Evolutionary conservation across 257 asterid species (phyloP).

Genomic region (Anisodus acutangulus): DNA sequence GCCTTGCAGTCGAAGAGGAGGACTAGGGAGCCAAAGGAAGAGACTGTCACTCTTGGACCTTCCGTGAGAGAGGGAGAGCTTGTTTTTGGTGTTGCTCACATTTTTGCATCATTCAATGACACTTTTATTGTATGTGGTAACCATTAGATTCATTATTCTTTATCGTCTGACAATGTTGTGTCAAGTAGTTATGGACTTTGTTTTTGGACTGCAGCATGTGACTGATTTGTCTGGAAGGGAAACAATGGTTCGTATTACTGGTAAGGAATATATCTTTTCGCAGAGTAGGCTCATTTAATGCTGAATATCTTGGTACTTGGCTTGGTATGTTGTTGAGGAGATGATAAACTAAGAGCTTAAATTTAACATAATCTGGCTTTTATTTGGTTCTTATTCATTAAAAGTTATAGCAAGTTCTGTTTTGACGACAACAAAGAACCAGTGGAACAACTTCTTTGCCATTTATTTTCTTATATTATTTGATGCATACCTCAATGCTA

Average conservation of each 20-base stretch:
- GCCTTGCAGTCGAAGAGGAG: constrained; percentile 27
- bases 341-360: neutral
- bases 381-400: neutral
- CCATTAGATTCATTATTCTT: neutral
- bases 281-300: neutral
- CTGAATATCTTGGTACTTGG: neutral
- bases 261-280: neutral
- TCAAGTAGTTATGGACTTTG: neutral
- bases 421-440: neutral
- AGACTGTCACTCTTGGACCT: constrained; percentile 27
- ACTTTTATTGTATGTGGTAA: constrained; percentile 25
- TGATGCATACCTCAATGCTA: neutral
- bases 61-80: constrained; percentile 28
- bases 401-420: neutral
- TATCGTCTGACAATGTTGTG: neutral
- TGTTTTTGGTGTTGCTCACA: constrained; percentile 26
- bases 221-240: constrained; percentile 30
- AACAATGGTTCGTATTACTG: constrained; percentile 29
- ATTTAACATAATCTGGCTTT: neutral
- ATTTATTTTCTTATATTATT: neutral
- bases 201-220: constrained; percentile 22
- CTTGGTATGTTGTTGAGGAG: neutral
- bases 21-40: constrained; percentile 31
- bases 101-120: constrained; percentile 28
- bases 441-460: neutral